Evolutionary conservation across 1,284 basidiomycete genomes (phyloP).

Genomic region (Irpex sp.): DNA sequence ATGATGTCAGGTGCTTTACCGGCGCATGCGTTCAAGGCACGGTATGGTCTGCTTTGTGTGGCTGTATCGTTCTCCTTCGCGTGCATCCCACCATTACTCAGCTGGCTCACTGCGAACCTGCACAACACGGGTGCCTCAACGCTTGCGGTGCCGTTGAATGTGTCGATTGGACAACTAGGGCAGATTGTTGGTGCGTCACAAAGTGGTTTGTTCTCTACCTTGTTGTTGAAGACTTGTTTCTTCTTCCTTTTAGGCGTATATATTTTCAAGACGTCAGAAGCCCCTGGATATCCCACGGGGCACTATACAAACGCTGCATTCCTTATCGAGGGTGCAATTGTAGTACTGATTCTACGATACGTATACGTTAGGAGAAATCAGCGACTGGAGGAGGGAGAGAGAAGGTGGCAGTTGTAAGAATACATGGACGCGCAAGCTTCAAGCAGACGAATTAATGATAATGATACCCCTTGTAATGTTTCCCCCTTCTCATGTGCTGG

Average conservation of each 20-base stretch:
- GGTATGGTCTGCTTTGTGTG: constrained; percentile 34
- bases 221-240: no score
- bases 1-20: constrained; percentile 25
- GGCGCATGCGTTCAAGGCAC: constrained; percentile 25
- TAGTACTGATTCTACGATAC: constrained; percentile 16
- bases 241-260: constrained; percentile 23
- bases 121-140: constrained; percentile 29
- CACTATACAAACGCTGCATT: constrained; percentile 33
- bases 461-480: not conserved
- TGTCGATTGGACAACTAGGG: constrained; percentile 33
- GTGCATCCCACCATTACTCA: constrained; percentile 32
- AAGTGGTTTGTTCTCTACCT: not conserved
- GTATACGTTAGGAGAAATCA: constrained; percentile 18
- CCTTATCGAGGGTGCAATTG: constrained; percentile 19
- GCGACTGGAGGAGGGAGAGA: constrained; percentile 10
- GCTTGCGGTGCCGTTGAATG: constrained; percentile 33
- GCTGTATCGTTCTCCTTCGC: constrained; percentile 33
- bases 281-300: constrained; percentile 29
- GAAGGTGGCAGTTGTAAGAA: constrained; percentile 17
- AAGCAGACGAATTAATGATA: not conserved
- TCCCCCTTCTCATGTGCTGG: no score
- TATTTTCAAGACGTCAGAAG: constrained; percentile 33
- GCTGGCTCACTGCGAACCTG: constrained; percentile 36
- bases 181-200: constrained; percentile 29
- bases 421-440: no score